These are phyloP conservation scores for Melampsora larici-populina DNA, from an alignment of 1,284 basidiomycete species.

Conservation along the genomic window DNA sequence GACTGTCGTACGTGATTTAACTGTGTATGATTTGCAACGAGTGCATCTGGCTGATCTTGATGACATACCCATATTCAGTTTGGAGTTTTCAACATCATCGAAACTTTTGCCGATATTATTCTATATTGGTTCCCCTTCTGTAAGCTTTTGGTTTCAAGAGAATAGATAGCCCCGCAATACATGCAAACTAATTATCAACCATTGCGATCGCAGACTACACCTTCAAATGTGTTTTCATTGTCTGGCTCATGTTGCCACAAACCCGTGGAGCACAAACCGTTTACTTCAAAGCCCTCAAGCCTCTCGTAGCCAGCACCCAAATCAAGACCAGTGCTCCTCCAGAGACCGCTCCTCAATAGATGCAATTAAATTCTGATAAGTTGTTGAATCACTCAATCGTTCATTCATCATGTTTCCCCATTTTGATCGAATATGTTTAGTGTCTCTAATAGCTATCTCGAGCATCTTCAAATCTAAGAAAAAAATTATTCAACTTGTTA, in stretches of 20 bases:
- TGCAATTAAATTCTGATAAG: background rate
- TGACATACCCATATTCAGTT: conserved; percentile 65
- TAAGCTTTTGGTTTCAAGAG: background rate
- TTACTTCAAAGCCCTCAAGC: conserved; percentile 37
- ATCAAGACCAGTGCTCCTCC: conserved; percentile 35
- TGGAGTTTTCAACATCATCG: conserved; percentile 78
- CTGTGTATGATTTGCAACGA: background rate
- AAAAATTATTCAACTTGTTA: background rate
- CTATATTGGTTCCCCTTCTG: conserved; percentile 43
- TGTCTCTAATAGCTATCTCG: background rate
- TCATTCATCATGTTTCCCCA: background rate
- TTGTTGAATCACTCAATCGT: conserved; percentile 2
- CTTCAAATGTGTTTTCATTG: conserved; percentile 42
- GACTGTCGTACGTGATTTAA: conserved; percentile 34
- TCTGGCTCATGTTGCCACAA: conserved; percentile 43
- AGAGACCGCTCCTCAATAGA: conserved; percentile 38
- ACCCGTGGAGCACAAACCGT: conserved; percentile 40
- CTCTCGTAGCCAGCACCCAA: conserved; percentile 31
- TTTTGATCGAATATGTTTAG: background rate
- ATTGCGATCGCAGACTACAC: conserved; percentile 25
- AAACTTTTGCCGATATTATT: conserved; percentile 69
- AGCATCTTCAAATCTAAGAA: background rate
- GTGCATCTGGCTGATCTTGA: background rate
- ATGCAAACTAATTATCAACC: no score
- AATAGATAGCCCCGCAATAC: no score